A percentile compares a stretch with the other conserved stretches of the same genome.
These are phyloP conservation scores for Claviceps monticola DNA, from an alignment of 2,329 filamentous ascomycete species.

Conservation along the genomic window DNA sequence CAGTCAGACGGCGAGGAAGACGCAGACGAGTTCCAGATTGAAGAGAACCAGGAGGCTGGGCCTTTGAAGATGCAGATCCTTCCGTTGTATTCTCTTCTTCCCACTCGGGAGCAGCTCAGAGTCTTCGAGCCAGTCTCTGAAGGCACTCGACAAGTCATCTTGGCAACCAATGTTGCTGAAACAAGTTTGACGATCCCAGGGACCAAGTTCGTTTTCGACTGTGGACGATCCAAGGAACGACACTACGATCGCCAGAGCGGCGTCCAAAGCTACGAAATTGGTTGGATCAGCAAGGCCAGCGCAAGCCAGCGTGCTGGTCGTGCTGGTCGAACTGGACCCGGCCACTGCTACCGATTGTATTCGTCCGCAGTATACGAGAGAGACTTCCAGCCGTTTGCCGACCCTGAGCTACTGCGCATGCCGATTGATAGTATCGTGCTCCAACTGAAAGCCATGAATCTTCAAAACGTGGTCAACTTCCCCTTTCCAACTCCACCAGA, in stretches of 20 bases:
- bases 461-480: conserved; percentile 83
- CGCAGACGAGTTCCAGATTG: conserved; percentile 53
- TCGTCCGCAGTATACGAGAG: conserved; percentile 88
- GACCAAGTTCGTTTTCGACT: conserved; percentile 91
- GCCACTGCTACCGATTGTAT: conserved; percentile 90
- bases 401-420: conserved; percentile 80
- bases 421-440: conserved; percentile 87
- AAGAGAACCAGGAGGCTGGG: conserved; percentile 44
- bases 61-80: conserved; percentile 71
- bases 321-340: conserved; percentile 87
- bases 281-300: conserved; percentile 96
- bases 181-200: conserved; percentile 94
- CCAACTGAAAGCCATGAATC: conserved; percentile 87
- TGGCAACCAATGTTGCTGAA: conserved; percentile 94
- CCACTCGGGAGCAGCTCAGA: conserved; percentile 77
- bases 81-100: conserved; percentile 86
- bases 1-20: conserved; percentile 41
- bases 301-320: conserved; percentile 84
- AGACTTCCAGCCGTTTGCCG: conserved; percentile 73
- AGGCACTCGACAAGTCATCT: conserved; percentile 68
- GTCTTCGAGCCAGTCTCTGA: conserved; percentile 81
- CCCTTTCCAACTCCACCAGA: conserved; percentile 90
- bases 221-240: conserved; percentile 82
- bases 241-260: conserved; percentile 78
- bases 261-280: conserved; percentile 88